Evolutionary conservation across 352 stramenopile species (phyloP), one percentile per base, ranked within the genome.

Genomic region (Phytopythium boreale): DNA sequence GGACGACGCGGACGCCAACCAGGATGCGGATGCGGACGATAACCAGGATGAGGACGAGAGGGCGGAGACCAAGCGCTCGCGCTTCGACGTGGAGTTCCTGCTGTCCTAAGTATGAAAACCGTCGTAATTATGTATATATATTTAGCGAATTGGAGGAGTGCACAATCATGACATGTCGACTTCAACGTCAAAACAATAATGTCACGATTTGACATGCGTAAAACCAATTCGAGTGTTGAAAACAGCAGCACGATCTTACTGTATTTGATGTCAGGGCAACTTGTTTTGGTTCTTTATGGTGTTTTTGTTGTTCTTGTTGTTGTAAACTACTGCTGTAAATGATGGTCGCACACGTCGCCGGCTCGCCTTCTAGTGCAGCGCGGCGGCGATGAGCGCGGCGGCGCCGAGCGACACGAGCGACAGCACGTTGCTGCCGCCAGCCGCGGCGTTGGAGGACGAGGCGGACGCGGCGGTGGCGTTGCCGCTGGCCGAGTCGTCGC

Each of bases 331-430:
- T 22, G 24, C n/a, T 22, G 27, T 10, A 11, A 59, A 59, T 3
- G 29, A 41, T 17, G 11, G 0, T 22, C 27, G 4, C 47, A 55
- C 47, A 55, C 47, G 47, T 55, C 47, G 14, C 47, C 36, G 46
- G 5, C n/a, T n/a, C 47, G 11, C 2, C 46, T 34, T n/a, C 49
- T 77, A 77, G 57, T 64, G 67, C 22, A 77, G 34, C 8, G 63
- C 47, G 2, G 44, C 31, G 22, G 71, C 68, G 15, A 79, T 70
- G 22, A 66, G 63, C 24, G 61, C 55, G 10, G 71, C 64, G 22
- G 63, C 59, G 19, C 59, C 62, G 34, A 63, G 67, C 22, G 49
- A 37, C 31, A 72, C 50, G 20, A 70, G 47, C 1, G 70, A 74
- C 8, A 74, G 37, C 2, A 61, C 61, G 19, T 22, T 56, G 19